Base-by-base conservation (phyloP, 1,284 basidiomycete genomes). In the Earliella scabrosa region DNA sequence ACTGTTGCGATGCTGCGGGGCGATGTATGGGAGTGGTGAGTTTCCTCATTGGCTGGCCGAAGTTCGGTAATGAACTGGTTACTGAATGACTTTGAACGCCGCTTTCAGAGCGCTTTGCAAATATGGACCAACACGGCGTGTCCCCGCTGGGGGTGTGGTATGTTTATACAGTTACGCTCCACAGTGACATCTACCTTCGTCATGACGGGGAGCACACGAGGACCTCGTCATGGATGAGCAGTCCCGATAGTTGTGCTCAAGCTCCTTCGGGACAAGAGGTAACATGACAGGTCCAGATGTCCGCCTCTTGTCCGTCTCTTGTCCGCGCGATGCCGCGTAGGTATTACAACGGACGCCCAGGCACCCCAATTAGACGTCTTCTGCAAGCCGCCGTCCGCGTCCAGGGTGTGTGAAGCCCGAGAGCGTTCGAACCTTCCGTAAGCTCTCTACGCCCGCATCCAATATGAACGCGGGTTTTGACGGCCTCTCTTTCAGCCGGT, bases 371-470 rank as follows among this genome's bases (percentile, higher is more conserved):
- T 5, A 24, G 21, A 34, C 21, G 21, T 13, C 6, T 31, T 9
- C 27, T 21, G 13, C 23, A 27, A 48, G 27, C 23, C 20, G 11
- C 26, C 21, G n/a, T 40, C 53, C 44, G 20, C 34, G 16, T 26
- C 3, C 23, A 32, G 45, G 41, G 43, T 46, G 56, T 48, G 54
- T 29, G 53, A 50, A 26, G 20, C 23, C 39, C 39, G 16, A 27
- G 46, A 52, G 44, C 29, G 16, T 18, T 18, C 54, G 46, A 52
- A 47, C 50, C 26, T 38, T 48, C 56, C 45, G 51, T 44, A 56
- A 58, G 51, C 60, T 56, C 56, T 51, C 51, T 61, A 61, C 56
- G 45, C 54, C 60, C 60, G 47, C 60, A 49, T 41, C 50, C 40
- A 45, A 27, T 35, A 53, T 43, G 52, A 46, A 46, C 38, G 43